These are phyloP conservation scores for Taphrina deformans DNA, from an alignment of 1,139 yeast genomes.

Conservation along the genomic window DNA sequence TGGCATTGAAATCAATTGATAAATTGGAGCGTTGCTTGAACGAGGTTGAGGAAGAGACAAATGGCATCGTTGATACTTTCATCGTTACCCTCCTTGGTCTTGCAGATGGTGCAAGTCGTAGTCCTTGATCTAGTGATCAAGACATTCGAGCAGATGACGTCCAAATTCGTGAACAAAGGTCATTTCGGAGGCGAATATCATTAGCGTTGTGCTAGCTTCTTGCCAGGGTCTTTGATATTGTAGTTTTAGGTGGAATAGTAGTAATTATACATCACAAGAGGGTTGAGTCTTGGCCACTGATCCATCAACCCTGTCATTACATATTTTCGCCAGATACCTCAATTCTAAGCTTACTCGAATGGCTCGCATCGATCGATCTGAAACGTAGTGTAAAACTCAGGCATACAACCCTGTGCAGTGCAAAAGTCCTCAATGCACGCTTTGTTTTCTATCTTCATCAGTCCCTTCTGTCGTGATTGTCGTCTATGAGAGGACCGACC, in stretches of 20 bases:
- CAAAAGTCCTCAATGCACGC: neutral
- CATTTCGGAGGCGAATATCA: no score
- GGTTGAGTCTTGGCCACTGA: no score
- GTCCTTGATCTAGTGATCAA: no score
- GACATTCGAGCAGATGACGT: no score
- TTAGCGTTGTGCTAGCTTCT: neutral
- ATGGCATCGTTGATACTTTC: conserved; percentile 25
- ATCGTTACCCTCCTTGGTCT: conserved; percentile 4
- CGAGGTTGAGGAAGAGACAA: conserved; percentile 22
- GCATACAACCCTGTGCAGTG: neutral
- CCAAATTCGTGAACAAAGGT: no score
- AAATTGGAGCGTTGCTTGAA: conserved; percentile 16
- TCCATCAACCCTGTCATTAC: no score
- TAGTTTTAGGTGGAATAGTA: neutral
- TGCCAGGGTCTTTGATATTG: neutral
- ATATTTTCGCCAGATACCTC: no score
- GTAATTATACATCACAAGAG: neutral
- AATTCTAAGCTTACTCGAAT: neutral
- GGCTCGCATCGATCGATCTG: neutral
- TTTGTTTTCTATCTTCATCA: conserved; percentile 4
- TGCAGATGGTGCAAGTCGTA: conserved; percentile 11
- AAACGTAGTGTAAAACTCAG: neutral
- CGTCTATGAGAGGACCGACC: neutral
- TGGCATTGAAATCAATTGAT: conserved; percentile 20
- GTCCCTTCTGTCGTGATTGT: neutral